Evolutionary conservation across 176 grass and related monocot genomes (phyloP).

Genomic region (Triticum timopheevii): DNA sequence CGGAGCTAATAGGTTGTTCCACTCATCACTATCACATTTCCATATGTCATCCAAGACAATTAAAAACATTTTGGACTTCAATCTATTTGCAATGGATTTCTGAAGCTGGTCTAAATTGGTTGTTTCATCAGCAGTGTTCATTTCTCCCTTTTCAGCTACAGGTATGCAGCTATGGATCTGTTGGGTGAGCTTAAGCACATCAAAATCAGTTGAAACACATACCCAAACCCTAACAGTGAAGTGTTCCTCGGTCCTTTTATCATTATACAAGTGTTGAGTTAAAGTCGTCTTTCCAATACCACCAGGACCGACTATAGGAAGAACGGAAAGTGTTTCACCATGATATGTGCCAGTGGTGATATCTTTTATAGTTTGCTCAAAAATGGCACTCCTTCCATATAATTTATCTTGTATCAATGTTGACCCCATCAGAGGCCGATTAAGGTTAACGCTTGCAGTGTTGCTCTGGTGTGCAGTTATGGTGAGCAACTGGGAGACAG

Average conservation of each 20-base stretch:
- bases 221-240: constrained; percentile 1
- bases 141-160: not conserved
- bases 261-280: not conserved
- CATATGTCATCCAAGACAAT: constrained; percentile 10
- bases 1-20: not conserved
- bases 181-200: not conserved
- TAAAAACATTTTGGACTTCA: not conserved
- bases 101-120: constrained; percentile 1
- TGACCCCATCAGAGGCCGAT: not conserved
- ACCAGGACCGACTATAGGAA: not conserved
- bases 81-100: not conserved
- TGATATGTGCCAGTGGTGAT: not conserved
- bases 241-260: not conserved
- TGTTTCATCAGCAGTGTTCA: not conserved
- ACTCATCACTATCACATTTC: constrained; percentile 11
- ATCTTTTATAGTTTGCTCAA: not conserved
- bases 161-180: not conserved
- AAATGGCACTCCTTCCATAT: not conserved
- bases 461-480: not conserved
- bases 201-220: constrained; percentile 9
- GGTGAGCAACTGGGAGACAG: not conserved
- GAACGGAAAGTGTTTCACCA: not conserved
- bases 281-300: constrained; percentile 24
- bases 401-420: not conserved
- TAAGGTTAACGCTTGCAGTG: not conserved